phyloP scores from a whole-genome alignment of 2,329 filamentous ascomycete genomes.

The Huntiella decipiens region DNA sequence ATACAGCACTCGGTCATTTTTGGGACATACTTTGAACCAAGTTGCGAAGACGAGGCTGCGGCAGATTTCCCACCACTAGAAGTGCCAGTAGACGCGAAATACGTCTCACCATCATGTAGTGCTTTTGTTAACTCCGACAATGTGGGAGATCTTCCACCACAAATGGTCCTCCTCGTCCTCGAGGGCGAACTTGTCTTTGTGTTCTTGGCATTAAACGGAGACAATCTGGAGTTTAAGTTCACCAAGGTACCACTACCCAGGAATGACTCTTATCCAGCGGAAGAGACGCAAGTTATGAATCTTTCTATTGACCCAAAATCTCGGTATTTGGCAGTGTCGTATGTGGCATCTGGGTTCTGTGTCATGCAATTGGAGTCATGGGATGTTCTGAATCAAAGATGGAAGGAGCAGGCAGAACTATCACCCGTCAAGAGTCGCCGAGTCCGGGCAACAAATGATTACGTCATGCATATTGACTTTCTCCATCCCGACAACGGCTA shows the following conservation, averaged over 20 bases:
- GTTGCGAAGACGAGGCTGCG: background rate
- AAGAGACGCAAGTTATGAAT: constrained; percentile 19
- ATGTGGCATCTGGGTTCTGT: constrained; percentile 49
- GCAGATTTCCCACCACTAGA: background rate
- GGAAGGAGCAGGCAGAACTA: constrained; percentile 27
- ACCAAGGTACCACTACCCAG: constrained; percentile 19
- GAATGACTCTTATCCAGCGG: background rate
- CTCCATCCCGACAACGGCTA: constrained; percentile 39
- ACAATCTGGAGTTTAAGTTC: constrained; percentile 39
- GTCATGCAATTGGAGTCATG: constrained; percentile 39
- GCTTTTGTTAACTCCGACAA: constrained; percentile 7
- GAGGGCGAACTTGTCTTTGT: constrained; percentile 62
- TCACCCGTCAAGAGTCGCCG: constrained; percentile 35
- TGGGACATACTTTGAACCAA: constrained; percentile 22
- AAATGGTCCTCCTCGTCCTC: constrained; percentile 60
- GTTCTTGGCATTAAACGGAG: constrained; percentile 36
- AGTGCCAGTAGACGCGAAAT: background rate
- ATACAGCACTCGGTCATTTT: constrained; percentile 68
- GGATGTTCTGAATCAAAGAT: constrained; percentile 23
- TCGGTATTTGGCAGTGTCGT: constrained; percentile 48
- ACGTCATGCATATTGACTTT: constrained; percentile 78
- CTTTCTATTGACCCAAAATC: constrained; percentile 64
- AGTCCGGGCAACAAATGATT: constrained; percentile 38
- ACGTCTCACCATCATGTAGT: background rate
- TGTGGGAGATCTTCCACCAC: constrained; percentile 41